phyloP scores from a whole-genome alignment of 495 filamentous ascomycete species.

The Hypoxylon lienhwacheense region DNA sequence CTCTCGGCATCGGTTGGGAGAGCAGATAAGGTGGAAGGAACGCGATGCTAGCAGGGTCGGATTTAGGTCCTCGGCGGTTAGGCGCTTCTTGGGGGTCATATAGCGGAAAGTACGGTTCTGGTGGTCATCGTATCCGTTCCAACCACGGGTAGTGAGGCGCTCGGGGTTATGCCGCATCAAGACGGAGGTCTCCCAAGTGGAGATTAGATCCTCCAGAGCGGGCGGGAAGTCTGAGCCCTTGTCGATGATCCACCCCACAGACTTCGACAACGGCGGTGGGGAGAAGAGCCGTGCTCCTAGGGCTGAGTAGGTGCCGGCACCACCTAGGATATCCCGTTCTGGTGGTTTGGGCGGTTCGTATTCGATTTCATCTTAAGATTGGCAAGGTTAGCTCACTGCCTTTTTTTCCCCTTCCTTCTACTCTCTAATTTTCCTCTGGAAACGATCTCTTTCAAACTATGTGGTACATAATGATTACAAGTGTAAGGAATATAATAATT shows the following conservation, averaged over 20 bases:
- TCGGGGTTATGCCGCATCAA: slow-evolving; percentile 65
- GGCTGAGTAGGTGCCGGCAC: slow-evolving; percentile 82
- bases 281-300: slow-evolving; percentile 88
- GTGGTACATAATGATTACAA: too few relatives aligned
- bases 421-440: too few relatives aligned
- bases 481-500: too few relatives aligned
- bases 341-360: slow-evolving; percentile 63
- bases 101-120: slow-evolving; percentile 76
- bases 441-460: too few relatives aligned
- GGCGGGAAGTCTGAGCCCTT: slow-evolving; percentile 82
- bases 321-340: slow-evolving; percentile 74
- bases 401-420: too few relatives aligned
- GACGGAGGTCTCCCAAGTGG: slow-evolving; percentile 71
- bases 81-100: slow-evolving; percentile 78
- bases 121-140: slow-evolving; percentile 76
- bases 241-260: slow-evolving; percentile 90
- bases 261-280: slow-evolving; percentile 56
- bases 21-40: slow-evolving; percentile 88
- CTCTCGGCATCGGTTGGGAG: slow-evolving; percentile 71
- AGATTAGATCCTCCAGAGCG: slow-evolving; percentile 61
- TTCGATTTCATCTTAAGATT: slow-evolving; percentile 81
- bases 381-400: slow-evolving; percentile 21
- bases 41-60: slow-evolving; percentile 63
- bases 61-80: slow-evolving; percentile 54
- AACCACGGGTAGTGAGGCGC: slow-evolving; percentile 82